These are phyloP conservation scores for Tulasnella sp. DNA, from an alignment of 768 basidiomycete species.

Conservation along the genomic window DNA sequence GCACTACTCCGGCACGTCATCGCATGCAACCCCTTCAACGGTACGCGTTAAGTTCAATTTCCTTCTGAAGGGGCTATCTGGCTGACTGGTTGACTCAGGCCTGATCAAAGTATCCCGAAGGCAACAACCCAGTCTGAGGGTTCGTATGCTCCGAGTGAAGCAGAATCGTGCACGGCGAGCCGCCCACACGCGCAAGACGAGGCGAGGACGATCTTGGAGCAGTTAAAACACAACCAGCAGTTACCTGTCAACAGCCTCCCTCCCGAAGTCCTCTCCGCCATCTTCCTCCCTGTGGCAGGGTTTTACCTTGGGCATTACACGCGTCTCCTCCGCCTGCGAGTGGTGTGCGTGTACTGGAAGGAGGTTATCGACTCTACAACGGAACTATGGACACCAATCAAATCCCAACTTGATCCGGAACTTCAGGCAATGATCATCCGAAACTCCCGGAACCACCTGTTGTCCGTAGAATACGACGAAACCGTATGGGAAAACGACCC, in stretches of 20 bases:
- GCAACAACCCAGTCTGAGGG: no score
- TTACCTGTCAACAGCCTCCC: neutral
- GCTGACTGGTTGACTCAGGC: no score
- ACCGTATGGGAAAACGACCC: neutral
- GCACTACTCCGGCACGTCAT: no score
- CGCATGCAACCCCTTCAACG: no score
- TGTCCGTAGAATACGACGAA: neutral
- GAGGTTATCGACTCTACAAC: neutral
- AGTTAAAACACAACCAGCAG: neutral
- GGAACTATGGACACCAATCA: neutral
- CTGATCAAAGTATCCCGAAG: no score
- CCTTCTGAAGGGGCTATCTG: no score
- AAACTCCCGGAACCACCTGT: neutral
- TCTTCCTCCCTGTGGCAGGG: neutral
- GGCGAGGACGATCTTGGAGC: neutral
- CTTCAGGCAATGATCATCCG: neutral
- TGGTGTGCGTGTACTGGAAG: neutral
- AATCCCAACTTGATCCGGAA: neutral
- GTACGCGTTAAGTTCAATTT: no score
- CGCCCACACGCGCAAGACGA: neutral
- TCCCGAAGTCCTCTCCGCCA: neutral
- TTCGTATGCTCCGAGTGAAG: no score
- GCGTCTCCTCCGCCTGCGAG: neutral
- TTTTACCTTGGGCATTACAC: neutral
- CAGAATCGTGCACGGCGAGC: no score